Evolutionary conservation across 106 monocot genomes (phyloP), one percentile per base, ranked within the genome.

Genomic region (Posidonia australis): DNA sequence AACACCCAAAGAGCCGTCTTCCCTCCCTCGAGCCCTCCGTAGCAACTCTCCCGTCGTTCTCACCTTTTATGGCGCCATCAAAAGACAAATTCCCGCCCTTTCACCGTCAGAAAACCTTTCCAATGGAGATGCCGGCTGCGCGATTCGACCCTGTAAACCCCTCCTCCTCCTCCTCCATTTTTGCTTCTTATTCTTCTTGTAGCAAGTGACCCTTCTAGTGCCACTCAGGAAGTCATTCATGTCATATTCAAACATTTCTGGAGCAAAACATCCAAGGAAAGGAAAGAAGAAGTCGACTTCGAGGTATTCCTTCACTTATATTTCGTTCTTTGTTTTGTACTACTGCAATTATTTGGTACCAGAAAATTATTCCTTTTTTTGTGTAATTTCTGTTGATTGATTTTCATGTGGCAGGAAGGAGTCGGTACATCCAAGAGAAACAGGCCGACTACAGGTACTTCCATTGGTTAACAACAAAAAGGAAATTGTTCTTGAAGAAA

Each of bases 391-490:
- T 53, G 19, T 53, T 10, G 10, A 21, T 20, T 21, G 23, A 10
- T 23, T 21, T 24, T 10, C 11, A 28, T 57, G 5, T 65, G 67
- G 64, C 76, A 86, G 78, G 66, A 32, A 17, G 85, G 62, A 47
- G 70, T 49, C 67, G 71, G 78, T 10, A 73, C 81, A 73, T 76
- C 79, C 20, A 86, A 86, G 74, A 86, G 76, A 66, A 82, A 65
- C 67, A 78, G 85, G 3, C 55, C 62, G 24, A 76, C 76, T 67
- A 61, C 85, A 55, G 85, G 85, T 85, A 80, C 43, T 44, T 41
- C 41, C 41, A 14, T 13, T 27, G 17, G 19, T 31, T 28, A n/a
- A 10, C 2, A 21, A 3, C 6, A 42, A 3, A 10, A 28, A 1
- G 16, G 49, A 66, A 22, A 45, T 46, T 5, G 2, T 31, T 5